Conservation (phyloP, 345 rosid species). For the Populus ilicifolia region DNA sequence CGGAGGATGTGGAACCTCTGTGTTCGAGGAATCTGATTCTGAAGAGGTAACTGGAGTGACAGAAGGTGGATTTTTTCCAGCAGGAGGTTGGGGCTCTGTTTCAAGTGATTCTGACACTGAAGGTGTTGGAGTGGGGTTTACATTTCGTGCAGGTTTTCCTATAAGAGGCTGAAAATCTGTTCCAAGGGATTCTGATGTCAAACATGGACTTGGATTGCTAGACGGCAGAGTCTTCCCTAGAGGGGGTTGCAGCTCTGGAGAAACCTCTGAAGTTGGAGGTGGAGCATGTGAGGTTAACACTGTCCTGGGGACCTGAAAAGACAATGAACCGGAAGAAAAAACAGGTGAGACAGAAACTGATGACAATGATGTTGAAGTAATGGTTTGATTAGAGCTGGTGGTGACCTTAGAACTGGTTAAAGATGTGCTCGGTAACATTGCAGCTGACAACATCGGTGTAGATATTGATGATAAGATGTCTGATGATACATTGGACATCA, state of each 20-base stretch:
- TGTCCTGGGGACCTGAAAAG: constrained; percentile 36
- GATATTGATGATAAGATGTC: background rate
- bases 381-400: constrained; percentile 26
- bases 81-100: constrained; percentile 1
- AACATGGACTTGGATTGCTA: constrained; percentile 12
- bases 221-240: constrained; percentile 15
- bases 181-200: constrained; percentile 5
- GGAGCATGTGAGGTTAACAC: constrained; percentile 14
- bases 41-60: background rate
- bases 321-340: constrained; percentile 30
- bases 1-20: constrained; percentile 34
- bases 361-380: constrained; percentile 22
- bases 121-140: background rate
- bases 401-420: constrained; percentile 25
- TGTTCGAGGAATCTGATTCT: constrained; percentile 31
- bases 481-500: constrained; percentile 25
- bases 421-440: constrained; percentile 30
- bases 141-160: background rate
- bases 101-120: background rate
- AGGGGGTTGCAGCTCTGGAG: constrained; percentile 6
- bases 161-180: background rate
- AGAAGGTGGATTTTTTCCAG: constrained; percentile 10
- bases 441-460: constrained; percentile 1
- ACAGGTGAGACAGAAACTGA: constrained; percentile 22
- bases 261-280: constrained; percentile 2